Conservation (phyloP, 495 filamentous ascomycete species). For the Physcia stellaris region DNA sequence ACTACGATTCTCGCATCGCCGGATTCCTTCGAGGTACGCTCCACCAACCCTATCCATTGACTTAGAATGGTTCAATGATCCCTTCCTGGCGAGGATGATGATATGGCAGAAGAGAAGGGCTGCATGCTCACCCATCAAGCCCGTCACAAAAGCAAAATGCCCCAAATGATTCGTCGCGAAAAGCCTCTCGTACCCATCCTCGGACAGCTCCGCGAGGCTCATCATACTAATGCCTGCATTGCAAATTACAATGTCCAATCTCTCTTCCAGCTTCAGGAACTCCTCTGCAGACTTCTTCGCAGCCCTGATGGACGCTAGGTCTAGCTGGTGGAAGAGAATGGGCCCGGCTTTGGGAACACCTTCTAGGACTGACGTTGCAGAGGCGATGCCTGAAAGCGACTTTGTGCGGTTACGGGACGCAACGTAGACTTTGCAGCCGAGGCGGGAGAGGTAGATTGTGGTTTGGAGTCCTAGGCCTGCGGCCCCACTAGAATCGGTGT, state of each 20-base stretch:
- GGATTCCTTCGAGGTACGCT: constrained; percentile 2
- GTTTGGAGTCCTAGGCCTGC: constrained; percentile 14
- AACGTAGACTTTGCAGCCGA: constrained; percentile 12
- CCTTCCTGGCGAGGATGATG: background rate
- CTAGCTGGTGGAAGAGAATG: constrained; percentile 12
- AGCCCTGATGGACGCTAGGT: constrained; percentile 6
- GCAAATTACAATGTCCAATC: constrained; percentile 12
- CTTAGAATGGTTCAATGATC: background rate
- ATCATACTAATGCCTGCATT: constrained; percentile 13
- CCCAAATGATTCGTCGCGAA: constrained; percentile 22
- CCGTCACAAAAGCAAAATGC: constrained; percentile 15
- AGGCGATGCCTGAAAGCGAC: constrained; percentile 4
- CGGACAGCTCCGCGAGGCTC: constrained; percentile 5
- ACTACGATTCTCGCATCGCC: constrained; percentile 12
- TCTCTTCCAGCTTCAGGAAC: constrained; percentile 6
- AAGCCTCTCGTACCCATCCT: constrained; percentile 15
- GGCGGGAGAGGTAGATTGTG: constrained; percentile 10
- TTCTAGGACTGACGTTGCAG: background rate
- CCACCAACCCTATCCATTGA: constrained; percentile 7
- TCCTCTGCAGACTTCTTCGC: constrained; percentile 8
- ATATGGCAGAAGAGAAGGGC: background rate
- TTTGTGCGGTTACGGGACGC: constrained; percentile 11
- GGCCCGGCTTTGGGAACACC: background rate
- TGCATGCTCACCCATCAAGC: constrained; percentile 7
- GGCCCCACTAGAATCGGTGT: no score